Evolutionary conservation across 257 asterid species (phyloP), one percentile per base, ranked within the genome.

Genomic region (Penstemon barbatus): DNA sequence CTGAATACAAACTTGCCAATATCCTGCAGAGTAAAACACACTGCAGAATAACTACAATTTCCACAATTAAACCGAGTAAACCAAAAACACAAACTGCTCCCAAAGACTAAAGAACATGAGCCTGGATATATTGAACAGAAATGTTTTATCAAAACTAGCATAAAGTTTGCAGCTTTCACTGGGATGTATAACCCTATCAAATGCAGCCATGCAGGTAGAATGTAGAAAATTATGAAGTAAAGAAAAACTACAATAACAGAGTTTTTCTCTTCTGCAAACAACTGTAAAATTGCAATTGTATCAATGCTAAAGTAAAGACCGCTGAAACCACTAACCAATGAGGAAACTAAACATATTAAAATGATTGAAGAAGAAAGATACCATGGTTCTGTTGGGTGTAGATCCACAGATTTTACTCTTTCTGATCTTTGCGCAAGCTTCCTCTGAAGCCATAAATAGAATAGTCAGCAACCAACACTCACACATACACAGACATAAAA

Each of bases 1-100:
- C 98, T 0, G 96, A 89, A 71, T 92, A 89, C 82, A 92, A 74
- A 86, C 98, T 92, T 70, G 97, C 80, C 80, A 89, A 72, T 77
- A 92, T 89, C 97, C 98, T 92, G 84, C 61, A 63, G 75, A 67
- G 65, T 39, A 63, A 52, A 74, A 44, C 33, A 49, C 70, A 83
- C 51, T 59, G 68, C 55, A 42, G 66, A 68, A 51, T 43, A 46
- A 50, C 37, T 61, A 58, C 63, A 40, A 10, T 58, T 48, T 66
- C 13, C 12, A 45, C 54, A 72, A 63, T 44, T 18, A 38, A 61
- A 19, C 57, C 60, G 50, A 7, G 43, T 44, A 8, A 57, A 33
- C 65, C 18, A 58, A 52, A 65, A 4, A 79, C 37, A 41, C 25
- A n/a, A 51, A 52, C 33, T 8, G 10, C 0, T 38, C 2, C 33